Conservation (phyloP, 371 early-diverging fungal genomes). For the Mucor circinelloides region DNA sequence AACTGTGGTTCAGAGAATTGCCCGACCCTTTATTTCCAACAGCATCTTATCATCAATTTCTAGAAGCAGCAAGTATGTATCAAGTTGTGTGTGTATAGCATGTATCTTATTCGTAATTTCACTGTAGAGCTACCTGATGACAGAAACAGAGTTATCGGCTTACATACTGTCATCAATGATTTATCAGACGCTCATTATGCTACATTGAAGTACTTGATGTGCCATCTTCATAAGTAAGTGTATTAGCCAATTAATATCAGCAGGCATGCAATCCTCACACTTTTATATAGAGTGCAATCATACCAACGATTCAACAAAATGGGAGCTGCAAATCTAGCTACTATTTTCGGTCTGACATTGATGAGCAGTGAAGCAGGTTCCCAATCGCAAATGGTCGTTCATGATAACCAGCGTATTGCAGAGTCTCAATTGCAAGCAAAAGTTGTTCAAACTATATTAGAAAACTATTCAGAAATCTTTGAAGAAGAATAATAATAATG, state of each 20-base stretch:
- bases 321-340: slow-evolving; percentile 79
- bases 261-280: background rate
- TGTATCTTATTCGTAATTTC: background rate
- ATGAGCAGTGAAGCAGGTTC: slow-evolving; percentile 52
- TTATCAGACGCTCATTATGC: slow-evolving; percentile 81
- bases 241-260: background rate
- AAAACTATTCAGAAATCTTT: slow-evolving; percentile 59
- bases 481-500: slow-evolving; percentile 36
- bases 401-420: slow-evolving; percentile 43
- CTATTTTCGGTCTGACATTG: slow-evolving; percentile 89
- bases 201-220: slow-evolving; percentile 73
- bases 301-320: slow-evolving; percentile 82
- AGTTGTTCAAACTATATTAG: slow-evolving; percentile 63
- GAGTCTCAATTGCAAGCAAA: slow-evolving; percentile 63
- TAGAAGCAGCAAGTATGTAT: slow-evolving; percentile 66
- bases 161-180: slow-evolving; percentile 72
- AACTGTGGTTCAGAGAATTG: slow-evolving; percentile 90
- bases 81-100: slow-evolving; percentile 1
- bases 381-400: slow-evolving; percentile 19
- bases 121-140: slow-evolving; percentile 47
- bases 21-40: slow-evolving; percentile 85
- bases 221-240: slow-evolving; percentile 72
- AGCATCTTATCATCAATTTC: slow-evolving; percentile 63
- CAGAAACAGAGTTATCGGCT: slow-evolving; percentile 54
- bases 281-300: slow-evolving; percentile 66